Base-by-base conservation (phyloP, 2,329 filamentous ascomycete species). In the Diaporthe caulivora region DNA sequence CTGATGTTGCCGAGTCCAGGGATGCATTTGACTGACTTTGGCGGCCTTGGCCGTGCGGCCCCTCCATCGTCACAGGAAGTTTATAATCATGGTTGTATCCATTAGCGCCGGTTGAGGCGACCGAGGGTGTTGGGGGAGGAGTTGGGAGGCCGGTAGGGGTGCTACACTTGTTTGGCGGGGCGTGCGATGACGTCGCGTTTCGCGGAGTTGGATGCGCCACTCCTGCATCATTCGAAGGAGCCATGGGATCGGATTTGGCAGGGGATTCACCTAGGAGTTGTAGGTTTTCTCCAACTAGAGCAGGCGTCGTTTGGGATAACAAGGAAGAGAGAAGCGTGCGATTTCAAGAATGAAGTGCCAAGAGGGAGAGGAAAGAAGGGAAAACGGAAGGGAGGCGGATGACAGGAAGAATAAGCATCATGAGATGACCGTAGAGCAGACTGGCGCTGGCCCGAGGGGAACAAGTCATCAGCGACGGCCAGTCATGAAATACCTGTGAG, bases 1-100 rank as follows among this genome's bases (percentile, higher is more conserved):
- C 72, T n/a, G 80, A 79, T 44, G 71, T 65, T 21, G 77, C 77
- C 44, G 77, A 76, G 58, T 79, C 74, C 68, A 74, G 71, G 18
- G 78, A 78, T 58, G 76, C 42, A 53, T 74, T 74, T 58, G 77
- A 77, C 44, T 21, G 47, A 40, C 49, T 70, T 10, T 67, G 73
- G n/a, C 44, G 70, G 26, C 37, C 64, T 57, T 69, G 62, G 37
- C 24, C 21, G 7, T 64, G 57, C 26, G 47, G 37, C 21, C 47
- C 60, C 49, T 58, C 64, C 29, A 49, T 58, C n/a, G 64, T 65
- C 29, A 26, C 37, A 34, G 24, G 34, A 15, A 18, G 44, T n/a
- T 58, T 57, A 17, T 47, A 65, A 49, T 54, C 29, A 29, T 58
- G 62, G 24, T 60, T 37, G 40, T 24, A 26, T 67, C 47, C 55